Base-by-base conservation (phyloP, 1,284 basidiomycete species). In the Coniophora puteana region DNA sequence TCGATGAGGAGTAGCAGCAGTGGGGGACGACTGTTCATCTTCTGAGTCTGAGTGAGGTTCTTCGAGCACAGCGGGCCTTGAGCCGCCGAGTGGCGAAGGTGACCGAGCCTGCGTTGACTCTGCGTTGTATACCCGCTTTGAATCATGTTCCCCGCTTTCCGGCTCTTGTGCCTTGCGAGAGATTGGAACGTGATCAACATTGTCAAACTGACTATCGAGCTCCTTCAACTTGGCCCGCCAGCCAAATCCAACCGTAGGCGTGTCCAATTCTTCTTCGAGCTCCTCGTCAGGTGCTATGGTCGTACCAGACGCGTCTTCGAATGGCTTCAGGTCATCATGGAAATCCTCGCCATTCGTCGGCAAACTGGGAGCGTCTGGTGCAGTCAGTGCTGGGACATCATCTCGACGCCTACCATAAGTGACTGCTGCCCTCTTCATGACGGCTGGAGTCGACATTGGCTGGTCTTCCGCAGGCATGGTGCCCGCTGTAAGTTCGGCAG, bases 371-470 rank as follows among this genome's bases (percentile, higher is more conserved):
- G n/a, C n/a, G n/a, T n/a, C n/a, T n/a, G n/a, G n/a, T n/a, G n/a
- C n/a, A n/a, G n/a, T n/a, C n/a, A n/a, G n/a, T 3, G 28, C 10
- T 36, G 11, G 18, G 8, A 26, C 16, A 23, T 35, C 25, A 18
- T 27, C 34, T 32, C 41, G 42, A 32, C 44, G 49, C 42, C 25
- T 62, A 7, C 58, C 58, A 13, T 64, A 64, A 42, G 62, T 57
- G 3, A 57, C 44, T 1, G 33, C 29, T 5, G 58, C 46, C 14
- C 54, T 60, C 45, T 44, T 62, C 36, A 59, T 37, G 18, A 34
- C n/a, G 30, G 12, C 18, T 10, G 36, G 36, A 10, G 40, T 39
- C 30, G 41, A 38, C 22, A 33, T 31, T 26, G 24, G 14, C 8
- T 22, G 23, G 22, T 24, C 23, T 12, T 36, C 27, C n/a, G n/a